phyloP scores from a whole-genome alignment of 1,284 basidiomycete genomes.

The Boletellus sp. region DNA sequence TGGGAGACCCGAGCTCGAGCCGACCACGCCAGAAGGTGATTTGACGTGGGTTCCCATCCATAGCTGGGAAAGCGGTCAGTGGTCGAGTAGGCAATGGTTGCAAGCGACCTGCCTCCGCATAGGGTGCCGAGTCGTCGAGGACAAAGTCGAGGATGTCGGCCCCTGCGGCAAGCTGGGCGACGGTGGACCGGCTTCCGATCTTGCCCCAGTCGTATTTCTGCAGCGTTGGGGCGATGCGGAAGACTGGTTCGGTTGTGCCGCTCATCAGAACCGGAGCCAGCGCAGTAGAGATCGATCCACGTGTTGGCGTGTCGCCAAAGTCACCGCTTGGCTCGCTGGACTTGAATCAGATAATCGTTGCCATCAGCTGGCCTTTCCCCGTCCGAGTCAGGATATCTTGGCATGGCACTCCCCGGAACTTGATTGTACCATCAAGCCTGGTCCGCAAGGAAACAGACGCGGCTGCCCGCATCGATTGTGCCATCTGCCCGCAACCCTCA shows the following conservation, averaged over 20 bases:
- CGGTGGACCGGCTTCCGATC: constrained; percentile 58
- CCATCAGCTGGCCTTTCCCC: background rate
- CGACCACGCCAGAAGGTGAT: constrained; percentile 70
- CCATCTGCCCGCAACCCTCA: too few relatives aligned
- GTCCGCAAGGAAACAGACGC: constrained; percentile 4
- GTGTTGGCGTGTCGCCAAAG: background rate
- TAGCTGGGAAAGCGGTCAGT: constrained; percentile 48
- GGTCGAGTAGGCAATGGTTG: background rate
- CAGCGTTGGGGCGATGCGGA: constrained; percentile 65
- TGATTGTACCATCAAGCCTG: background rate
- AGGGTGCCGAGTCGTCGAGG: constrained; percentile 45
- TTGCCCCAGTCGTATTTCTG: constrained; percentile 79
- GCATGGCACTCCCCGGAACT: background rate
- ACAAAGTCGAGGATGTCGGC: constrained; percentile 38
- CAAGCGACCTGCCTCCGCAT: constrained; percentile 49
- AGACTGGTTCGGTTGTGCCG: constrained; percentile 40
- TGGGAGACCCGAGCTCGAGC: constrained; percentile 48
- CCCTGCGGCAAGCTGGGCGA: constrained; percentile 43
- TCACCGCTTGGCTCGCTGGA: too few relatives aligned
- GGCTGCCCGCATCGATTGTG: constrained; percentile 1
- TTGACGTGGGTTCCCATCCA: constrained; percentile 99
- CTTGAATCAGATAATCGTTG: constrained; percentile 27
- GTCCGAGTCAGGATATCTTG: constrained; percentile 1
- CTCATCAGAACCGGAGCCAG: constrained; percentile 19
- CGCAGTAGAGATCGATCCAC: background rate